phyloP scores from a whole-genome alignment of 1,284 basidiomycete genomes.

The Ganoderma multipileum region DNA sequence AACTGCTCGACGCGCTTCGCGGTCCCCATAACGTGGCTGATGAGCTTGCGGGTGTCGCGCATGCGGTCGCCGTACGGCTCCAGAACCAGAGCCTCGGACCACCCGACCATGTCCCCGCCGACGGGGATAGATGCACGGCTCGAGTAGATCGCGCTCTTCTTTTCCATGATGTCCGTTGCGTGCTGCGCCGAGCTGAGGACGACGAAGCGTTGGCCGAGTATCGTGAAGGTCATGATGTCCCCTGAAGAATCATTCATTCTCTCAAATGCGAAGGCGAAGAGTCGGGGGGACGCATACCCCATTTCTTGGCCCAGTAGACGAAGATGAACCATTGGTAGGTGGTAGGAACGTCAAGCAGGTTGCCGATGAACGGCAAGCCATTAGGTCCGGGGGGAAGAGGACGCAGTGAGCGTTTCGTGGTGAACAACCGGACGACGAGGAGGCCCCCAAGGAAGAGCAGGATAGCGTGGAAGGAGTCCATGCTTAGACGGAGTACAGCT shows the following conservation, averaged over 20 bases:
- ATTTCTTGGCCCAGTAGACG: slow-evolving; percentile 55
- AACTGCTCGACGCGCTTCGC: slow-evolving; percentile 35
- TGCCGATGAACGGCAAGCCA: slow-evolving; percentile 33
- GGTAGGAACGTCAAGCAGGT: slow-evolving; percentile 29
- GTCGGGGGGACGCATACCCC: slow-evolving; percentile 23
- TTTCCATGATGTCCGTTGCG: slow-evolving; percentile 69
- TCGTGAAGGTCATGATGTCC: slow-evolving; percentile 61
- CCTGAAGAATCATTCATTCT: slow-evolving; percentile 48
- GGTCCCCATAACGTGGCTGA: slow-evolving; percentile 38
- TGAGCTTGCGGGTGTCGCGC: slow-evolving; percentile 60
- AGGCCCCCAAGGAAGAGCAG: slow-evolving; percentile 8
- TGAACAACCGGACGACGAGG: slow-evolving; percentile 36
- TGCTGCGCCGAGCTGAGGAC: slow-evolving; percentile 61
- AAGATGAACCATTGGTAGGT: slow-evolving; percentile 58
- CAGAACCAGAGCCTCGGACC: slow-evolving; percentile 69
- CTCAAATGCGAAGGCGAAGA: not conserved
- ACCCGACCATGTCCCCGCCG: slow-evolving; percentile 63
- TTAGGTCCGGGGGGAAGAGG: slow-evolving; percentile 31
- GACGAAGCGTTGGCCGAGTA: slow-evolving; percentile 66
- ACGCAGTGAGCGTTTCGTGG: slow-evolving; percentile 7
- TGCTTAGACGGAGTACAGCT: not conserved
- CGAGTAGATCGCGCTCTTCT: slow-evolving; percentile 70
- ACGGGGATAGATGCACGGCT: slow-evolving; percentile 60
- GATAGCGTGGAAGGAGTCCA: slow-evolving; percentile 5
- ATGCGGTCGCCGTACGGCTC: slow-evolving; percentile 66